Evolutionary conservation across 345 rosid genomes (phyloP).

Genomic region (Lepidium africanum): DNA sequence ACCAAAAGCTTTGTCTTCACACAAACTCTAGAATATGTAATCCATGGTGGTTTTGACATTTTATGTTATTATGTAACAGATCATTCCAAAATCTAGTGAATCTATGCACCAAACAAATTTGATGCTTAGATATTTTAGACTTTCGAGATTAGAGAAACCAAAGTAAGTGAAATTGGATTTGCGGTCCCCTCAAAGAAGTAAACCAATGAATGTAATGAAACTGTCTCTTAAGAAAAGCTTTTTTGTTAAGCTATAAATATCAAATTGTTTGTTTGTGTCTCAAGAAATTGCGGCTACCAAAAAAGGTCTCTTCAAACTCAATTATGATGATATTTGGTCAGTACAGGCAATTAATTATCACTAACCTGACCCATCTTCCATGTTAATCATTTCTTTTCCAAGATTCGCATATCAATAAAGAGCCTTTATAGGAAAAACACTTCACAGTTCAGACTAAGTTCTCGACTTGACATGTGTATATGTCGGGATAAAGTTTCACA

Average conservation of each 20-base stretch:
- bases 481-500: slow-evolving; percentile 5
- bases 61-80: neutral
- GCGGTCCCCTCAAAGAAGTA: slow-evolving; percentile 41
- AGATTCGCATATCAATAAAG: slow-evolving; percentile 19
- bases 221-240: neutral
- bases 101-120: neutral
- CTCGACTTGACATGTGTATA: slow-evolving; percentile 35
- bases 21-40: neutral
- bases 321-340: slow-evolving; percentile 11
- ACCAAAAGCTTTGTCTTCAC: slow-evolving; percentile 11
- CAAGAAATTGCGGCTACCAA: slow-evolving; percentile 68
- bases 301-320: slow-evolving; percentile 17
- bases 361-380: slow-evolving; percentile 3
- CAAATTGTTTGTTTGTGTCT: slow-evolving; percentile 45
- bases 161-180: slow-evolving; percentile 4
- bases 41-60: slow-evolving; percentile 13
- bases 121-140: neutral
- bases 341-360: slow-evolving; percentile 13
- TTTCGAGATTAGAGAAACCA: neutral
- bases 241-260: neutral
- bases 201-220: slow-evolving; percentile 24
- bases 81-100: neutral
- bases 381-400: slow-evolving; percentile 12
- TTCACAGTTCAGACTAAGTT: slow-evolving; percentile 27
- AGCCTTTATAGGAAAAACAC: slow-evolving; percentile 2